These are phyloP conservation scores for Cryptosporidium baileyi DNA, from an alignment of 169 alveolate genomes.

Conservation along the genomic window DNA sequence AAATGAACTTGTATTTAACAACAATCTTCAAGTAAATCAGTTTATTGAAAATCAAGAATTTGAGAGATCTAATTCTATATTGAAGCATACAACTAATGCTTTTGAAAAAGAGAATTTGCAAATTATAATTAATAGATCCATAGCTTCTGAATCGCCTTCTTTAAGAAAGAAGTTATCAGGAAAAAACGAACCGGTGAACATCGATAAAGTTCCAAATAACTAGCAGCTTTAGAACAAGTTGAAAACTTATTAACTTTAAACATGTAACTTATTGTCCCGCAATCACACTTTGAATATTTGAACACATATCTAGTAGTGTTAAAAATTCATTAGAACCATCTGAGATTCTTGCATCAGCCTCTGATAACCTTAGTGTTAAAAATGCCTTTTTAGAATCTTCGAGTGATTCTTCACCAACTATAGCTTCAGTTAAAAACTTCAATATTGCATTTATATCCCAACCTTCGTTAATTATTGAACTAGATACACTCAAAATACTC, in stretches of 20 bases:
- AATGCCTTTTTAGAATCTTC: conserved; percentile 65
- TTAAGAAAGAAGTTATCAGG: too few species aligned
- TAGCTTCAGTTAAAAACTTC: neutral
- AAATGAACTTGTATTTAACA: too few species aligned
- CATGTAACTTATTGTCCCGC: too few species aligned
- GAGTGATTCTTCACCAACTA: neutral
- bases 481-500: conserved; percentile 1
- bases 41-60: neutral
- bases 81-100: neutral
- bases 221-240: too few species aligned
- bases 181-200: too few species aligned
- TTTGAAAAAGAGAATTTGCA: neutral
- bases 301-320: conserved; percentile 33
- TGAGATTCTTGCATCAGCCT: conserved; percentile 36
- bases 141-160: neutral
- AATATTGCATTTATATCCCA: conserved; percentile 14
- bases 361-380: conserved; percentile 22
- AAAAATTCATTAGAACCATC: conserved; percentile 67
- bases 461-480: conserved; percentile 14
- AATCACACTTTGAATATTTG: conserved; percentile 25
- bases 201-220: too few species aligned
- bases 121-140: too few species aligned
- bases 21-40: too few species aligned
- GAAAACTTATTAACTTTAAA: neutral
- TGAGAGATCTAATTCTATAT: neutral